Evolutionary conservation across 495 filamentous ascomycete genomes (phyloP).

Genomic region (Penicillium psychrofluorescens): DNA sequence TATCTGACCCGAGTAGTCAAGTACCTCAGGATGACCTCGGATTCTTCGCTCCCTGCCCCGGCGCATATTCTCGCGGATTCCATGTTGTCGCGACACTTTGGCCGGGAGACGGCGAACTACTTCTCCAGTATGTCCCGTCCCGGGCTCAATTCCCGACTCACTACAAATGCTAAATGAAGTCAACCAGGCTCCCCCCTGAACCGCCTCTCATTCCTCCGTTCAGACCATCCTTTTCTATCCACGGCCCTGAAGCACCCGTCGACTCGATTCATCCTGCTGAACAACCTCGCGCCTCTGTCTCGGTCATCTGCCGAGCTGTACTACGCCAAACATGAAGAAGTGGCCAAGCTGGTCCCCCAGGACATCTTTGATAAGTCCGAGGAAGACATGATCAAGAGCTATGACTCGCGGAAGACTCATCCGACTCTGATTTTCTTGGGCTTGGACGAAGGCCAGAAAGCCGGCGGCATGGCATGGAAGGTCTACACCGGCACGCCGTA

Average conservation of each 20-base stretch:
- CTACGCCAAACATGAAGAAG: conserved; percentile 54
- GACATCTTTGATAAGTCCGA: conserved; percentile 67
- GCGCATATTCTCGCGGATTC: conserved; percentile 64
- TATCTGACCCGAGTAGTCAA: too few species aligned
- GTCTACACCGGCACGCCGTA: conserved; percentile 69
- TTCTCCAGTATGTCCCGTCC: conserved; percentile 60
- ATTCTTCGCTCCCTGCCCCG: conserved; percentile 43
- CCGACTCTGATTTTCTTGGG: conserved; percentile 81
- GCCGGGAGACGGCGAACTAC: conserved; percentile 88
- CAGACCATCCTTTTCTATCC: conserved; percentile 70
- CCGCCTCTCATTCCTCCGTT: conserved; percentile 78
- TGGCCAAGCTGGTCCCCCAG: conserved; percentile 61
- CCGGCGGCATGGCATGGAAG: conserved; percentile 43
- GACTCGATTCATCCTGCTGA: conserved; percentile 68
- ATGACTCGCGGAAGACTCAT: conserved; percentile 60
- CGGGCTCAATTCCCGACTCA: conserved; percentile 1
- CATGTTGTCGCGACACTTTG: conserved; percentile 81
- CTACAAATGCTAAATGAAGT: conserved; percentile 3
- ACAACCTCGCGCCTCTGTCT: conserved; percentile 70
- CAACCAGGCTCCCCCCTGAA: conserved; percentile 60
- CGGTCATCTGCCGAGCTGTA: conserved; percentile 49
- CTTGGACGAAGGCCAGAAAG: conserved; percentile 60
- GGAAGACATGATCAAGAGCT: conserved; percentile 62
- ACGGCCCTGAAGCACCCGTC: conserved; percentile 64
- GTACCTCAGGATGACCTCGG: conserved; percentile 19